phyloP scores from a whole-genome alignment of 768 basidiomycete genomes.

The Tulasnella sp. region DNA sequence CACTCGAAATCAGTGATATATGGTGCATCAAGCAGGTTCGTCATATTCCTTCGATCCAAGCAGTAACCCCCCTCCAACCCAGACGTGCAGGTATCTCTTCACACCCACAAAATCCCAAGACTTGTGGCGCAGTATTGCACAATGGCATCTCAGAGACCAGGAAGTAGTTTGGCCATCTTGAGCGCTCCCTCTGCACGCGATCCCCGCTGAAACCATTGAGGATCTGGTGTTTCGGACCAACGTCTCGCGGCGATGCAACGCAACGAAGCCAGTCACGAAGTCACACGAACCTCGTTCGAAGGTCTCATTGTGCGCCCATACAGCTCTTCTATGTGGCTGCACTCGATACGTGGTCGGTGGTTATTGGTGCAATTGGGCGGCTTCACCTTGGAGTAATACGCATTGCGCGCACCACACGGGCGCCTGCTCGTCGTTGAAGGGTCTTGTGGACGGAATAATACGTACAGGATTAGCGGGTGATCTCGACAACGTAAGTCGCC shows the following conservation, averaged over 20 bases:
- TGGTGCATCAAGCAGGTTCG: not conserved
- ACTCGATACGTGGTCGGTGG: not conserved
- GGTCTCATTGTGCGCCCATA: not conserved
- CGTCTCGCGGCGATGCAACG: not conserved
- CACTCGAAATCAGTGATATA: not conserved
- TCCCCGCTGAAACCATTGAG: not conserved
- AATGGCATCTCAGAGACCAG: not conserved
- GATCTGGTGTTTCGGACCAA: not conserved
- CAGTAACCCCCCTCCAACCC: not conserved
- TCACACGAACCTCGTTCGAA: not conserved
- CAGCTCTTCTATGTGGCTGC: not conserved
- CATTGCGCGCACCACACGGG: not conserved
- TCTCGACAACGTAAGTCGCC: not conserved
- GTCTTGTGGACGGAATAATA: not conserved
- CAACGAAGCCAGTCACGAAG: not conserved
- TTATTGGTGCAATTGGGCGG: not conserved
- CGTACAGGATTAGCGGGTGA: not conserved
- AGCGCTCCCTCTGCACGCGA: not conserved
- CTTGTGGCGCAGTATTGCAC: not conserved
- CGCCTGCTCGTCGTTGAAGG: not conserved
- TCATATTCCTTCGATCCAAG: not conserved
- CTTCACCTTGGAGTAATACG: not conserved
- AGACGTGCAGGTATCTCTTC: not conserved
- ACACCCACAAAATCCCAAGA: not conserved
- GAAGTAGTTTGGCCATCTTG: not conserved